Evolutionary conservation across 2,329 filamentous ascomycete genomes (phyloP), one percentile per base, ranked within the genome.

Genomic region (Phoma sp.): DNA sequence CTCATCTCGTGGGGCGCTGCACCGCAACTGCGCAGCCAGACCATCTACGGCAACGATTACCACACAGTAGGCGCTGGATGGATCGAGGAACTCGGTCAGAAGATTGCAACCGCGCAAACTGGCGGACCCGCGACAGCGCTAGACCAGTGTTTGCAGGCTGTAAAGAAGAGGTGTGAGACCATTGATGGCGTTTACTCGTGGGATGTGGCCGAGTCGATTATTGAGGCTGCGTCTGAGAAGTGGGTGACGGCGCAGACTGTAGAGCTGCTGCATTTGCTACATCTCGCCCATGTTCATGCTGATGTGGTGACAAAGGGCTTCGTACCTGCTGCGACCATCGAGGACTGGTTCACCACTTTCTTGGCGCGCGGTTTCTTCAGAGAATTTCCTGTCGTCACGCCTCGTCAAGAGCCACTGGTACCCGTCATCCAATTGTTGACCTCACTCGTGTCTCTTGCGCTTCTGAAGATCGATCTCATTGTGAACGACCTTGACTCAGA

Each of bases 231-330:
- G 1, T 85, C 86, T 20, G 81, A 84, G 29, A 79, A 83, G 45
- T 93, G 88, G 86, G 75, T 83, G 20, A 81, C 82, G 49, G 86
- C 82, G 5, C 77, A 87, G 21, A 77, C 92, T 18, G 85, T 86
- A 12, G 91, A 96, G 72, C 82, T 89, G 36, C 80, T 89, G 33
- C 89, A 95, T 68, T 83, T 88, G 33, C 80, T 95, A 74, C 87
- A 91, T 42, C 80, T 92, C 12, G 77, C 92, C 20, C 90, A 93
- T 63, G 83, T 91, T 61, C 80, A 90, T 17, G 76, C 92, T 28
- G 87, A 90, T 59, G 76, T 83, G 39, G 81, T 64, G 6, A 57
- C 56, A n/a, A 61, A 69, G 29, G 70, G 61, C 49, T 75, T 72
- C 38, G 47, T 73, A 37, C 56, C 67, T 29, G 56, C 66, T 40